These are phyloP conservation scores for Eremomyces bilateralis DNA, from an alignment of 495 filamentous ascomycete species.

Conservation along the genomic window DNA sequence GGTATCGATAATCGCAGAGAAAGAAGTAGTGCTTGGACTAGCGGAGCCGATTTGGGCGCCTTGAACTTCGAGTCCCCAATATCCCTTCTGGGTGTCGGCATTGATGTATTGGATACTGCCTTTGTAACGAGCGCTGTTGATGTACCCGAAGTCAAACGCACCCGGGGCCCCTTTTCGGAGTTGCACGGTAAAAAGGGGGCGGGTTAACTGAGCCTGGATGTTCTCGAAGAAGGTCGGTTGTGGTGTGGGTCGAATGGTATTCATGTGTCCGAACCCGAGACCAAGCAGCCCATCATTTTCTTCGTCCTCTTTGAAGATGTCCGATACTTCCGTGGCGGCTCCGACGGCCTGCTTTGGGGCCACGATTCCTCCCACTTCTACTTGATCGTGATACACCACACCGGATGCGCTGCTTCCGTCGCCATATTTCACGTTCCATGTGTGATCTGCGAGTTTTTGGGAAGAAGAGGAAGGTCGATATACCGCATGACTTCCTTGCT, in stretches of 20 bases:
- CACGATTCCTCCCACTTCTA: slow-evolving; percentile 42
- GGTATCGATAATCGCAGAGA: slow-evolving; percentile 37
- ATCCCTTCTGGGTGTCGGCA: slow-evolving; percentile 39
- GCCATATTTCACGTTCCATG: slow-evolving; percentile 51
- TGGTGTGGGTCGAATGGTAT: slow-evolving; percentile 37
- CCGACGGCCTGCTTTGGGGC: slow-evolving; percentile 46
- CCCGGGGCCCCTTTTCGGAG: slow-evolving; percentile 43
- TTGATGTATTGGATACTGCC: slow-evolving; percentile 37
- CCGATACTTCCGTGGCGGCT: slow-evolving; percentile 37
- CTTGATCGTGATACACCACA: slow-evolving; percentile 46
- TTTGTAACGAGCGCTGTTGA: slow-evolving; percentile 39
- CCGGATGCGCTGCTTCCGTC: slow-evolving; percentile 45
- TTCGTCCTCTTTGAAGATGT: slow-evolving; percentile 33
- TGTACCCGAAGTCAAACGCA: slow-evolving; percentile 53
- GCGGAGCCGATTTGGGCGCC: slow-evolving; percentile 36
- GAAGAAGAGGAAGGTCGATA: not conserved
- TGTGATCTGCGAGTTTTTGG: slow-evolving; percentile 10
- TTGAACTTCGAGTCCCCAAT: slow-evolving; percentile 45
- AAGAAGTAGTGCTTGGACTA: slow-evolving; percentile 13
- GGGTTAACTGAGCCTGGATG: slow-evolving; percentile 31
- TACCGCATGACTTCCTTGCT: not conserved
- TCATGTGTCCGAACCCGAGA: slow-evolving; percentile 47
- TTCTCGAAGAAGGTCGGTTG: slow-evolving; percentile 59
- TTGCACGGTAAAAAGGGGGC: slow-evolving; percentile 45
- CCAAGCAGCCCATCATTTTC: slow-evolving; percentile 51